These are phyloP conservation scores for Phytophthora litchii DNA, from an alignment of 352 stramenopile species.

Conservation along the genomic window DNA sequence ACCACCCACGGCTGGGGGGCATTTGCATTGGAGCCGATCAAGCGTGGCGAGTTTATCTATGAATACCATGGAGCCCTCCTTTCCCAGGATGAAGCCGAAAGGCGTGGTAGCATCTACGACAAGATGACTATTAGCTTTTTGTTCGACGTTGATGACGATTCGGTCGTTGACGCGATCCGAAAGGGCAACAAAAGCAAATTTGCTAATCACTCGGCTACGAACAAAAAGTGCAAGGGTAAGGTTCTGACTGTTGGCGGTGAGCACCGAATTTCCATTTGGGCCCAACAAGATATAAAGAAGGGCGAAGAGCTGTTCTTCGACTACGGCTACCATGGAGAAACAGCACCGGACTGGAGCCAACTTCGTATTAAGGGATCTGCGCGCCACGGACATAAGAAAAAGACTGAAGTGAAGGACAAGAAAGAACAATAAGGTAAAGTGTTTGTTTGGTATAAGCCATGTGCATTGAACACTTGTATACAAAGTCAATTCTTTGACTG, in stretches of 20 bases:
- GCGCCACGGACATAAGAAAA: constrained; percentile 28
- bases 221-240: constrained; percentile 85
- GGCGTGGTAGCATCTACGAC: constrained; percentile 86
- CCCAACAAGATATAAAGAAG: constrained; percentile 85
- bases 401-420: constrained; percentile 26
- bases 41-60: constrained; percentile 72
- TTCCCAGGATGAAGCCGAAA: constrained; percentile 75
- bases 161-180: constrained; percentile 89
- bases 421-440: constrained; percentile 24
- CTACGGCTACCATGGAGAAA: constrained; percentile 69
- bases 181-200: constrained; percentile 95
- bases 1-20: constrained; percentile 69
- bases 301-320: constrained; percentile 80
- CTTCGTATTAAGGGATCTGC: constrained; percentile 48
- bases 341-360: constrained; percentile 69
- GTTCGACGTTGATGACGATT: constrained; percentile 92
- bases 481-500: no score
- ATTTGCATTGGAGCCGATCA: constrained; percentile 67
- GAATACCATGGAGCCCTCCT: constrained; percentile 70
- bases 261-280: constrained; percentile 93
- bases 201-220: constrained; percentile 71
- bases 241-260: constrained; percentile 86
- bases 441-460: neutral
- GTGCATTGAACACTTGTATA: neutral
- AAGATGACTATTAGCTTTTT: constrained; percentile 88